Conservation (phyloP, 306 rosid species). For the Prinsepia uniflora region DNA sequence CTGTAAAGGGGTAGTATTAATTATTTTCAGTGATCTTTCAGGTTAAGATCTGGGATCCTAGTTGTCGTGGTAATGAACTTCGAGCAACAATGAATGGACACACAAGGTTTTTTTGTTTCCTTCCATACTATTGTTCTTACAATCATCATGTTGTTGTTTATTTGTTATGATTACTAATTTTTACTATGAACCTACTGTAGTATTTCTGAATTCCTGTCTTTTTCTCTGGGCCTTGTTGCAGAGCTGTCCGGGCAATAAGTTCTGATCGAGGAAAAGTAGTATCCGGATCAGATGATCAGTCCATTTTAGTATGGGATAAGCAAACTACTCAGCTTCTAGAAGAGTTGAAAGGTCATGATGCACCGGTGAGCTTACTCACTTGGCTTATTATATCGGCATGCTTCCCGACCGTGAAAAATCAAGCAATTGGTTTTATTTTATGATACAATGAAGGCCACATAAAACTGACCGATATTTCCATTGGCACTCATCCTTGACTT, state of each 20-base stretch:
- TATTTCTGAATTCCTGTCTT: neutral
- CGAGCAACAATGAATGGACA: slow-evolving; percentile 96
- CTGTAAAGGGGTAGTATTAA: slow-evolving; percentile 22
- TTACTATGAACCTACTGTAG: neutral
- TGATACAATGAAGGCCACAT: neutral
- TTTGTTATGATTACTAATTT: neutral
- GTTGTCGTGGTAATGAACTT: slow-evolving; percentile 93
- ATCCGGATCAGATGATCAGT: slow-evolving; percentile 93
- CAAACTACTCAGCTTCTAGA: slow-evolving; percentile 96
- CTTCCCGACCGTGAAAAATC: neutral
- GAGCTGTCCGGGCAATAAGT: slow-evolving; percentile 90
- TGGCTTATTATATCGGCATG: slow-evolving; percentile 1
- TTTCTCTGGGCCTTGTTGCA: slow-evolving; percentile 37
- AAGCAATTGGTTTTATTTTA: neutral
- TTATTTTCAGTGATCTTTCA: slow-evolving; percentile 35
- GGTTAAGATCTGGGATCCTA: slow-evolving; percentile 99
- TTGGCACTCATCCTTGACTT: slow-evolving; percentile 14
- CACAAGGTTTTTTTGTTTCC: slow-evolving; percentile 52
- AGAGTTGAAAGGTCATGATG: slow-evolving; percentile 97
- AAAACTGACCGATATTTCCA: neutral
- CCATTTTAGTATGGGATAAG: slow-evolving; percentile 94
- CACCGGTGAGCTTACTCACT: slow-evolving; percentile 51
- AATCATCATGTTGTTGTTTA: neutral
- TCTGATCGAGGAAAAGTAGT: slow-evolving; percentile 93
- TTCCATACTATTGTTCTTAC: neutral